phyloP scores from a whole-genome alignment of 2,329 filamentous ascomycete species.

The Colletotrichum filicis region DNA sequence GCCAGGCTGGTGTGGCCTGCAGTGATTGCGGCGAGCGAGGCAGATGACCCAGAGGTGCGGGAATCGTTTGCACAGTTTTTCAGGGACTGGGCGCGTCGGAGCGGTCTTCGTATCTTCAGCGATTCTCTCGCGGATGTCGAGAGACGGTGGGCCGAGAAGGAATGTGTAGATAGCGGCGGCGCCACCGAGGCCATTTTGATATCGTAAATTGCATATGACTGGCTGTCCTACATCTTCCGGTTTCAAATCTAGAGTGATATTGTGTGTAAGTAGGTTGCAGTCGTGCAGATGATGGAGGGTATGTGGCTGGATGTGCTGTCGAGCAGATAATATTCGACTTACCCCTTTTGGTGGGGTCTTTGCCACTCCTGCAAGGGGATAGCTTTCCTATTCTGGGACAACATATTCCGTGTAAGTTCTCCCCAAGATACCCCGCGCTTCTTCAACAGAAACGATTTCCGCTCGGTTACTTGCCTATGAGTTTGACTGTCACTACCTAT shows the following conservation, averaged over 20 bases:
- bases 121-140: constrained; percentile 40
- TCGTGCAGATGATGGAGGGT: not conserved
- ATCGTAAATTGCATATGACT: not conserved
- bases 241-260: not conserved
- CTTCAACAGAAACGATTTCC: not conserved
- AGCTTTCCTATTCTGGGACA: not conserved
- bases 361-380: not conserved
- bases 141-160: constrained; percentile 44
- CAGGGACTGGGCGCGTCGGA: constrained; percentile 40
- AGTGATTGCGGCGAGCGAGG: constrained; percentile 51
- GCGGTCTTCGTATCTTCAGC: constrained; percentile 45
- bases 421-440: not conserved
- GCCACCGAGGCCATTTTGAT: not conserved
- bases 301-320: not conserved
- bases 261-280: not conserved
- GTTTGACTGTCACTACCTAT: not conserved
- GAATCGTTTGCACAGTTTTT: constrained; percentile 48
- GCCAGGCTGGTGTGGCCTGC: constrained; percentile 50
- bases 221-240: not conserved
- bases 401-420: not conserved
- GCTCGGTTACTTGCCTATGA: not conserved
- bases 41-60: constrained; percentile 43
- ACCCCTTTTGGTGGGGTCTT: not conserved
- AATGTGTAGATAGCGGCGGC: not conserved
- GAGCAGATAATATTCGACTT: not conserved